Evolutionary conservation across 2,329 filamentous ascomycete genomes (phyloP).

Genomic region (Colletotrichum sidae): DNA sequence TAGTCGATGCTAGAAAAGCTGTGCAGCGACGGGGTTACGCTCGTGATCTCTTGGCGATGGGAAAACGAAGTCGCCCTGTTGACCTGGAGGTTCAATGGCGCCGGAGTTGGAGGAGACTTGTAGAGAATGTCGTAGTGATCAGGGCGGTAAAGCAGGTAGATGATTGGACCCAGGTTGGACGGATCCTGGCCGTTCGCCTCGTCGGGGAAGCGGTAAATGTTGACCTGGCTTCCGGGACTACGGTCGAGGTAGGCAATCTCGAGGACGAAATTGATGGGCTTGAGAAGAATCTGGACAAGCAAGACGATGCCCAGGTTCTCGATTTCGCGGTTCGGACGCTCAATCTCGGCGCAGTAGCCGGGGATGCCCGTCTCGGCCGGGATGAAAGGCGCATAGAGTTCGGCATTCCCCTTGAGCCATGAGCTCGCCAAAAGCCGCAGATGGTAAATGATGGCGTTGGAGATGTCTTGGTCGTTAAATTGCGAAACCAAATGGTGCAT

Average conservation of each 20-base stretch:
- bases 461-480: constrained; percentile 79
- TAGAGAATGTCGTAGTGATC: constrained; percentile 98
- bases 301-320: constrained; percentile 88
- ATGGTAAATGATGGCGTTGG: constrained; percentile 87
- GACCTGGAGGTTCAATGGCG: constrained; percentile 60
- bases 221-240: constrained; percentile 81
- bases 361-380: constrained; percentile 68
- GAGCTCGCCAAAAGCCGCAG: constrained; percentile 84
- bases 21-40: constrained; percentile 52
- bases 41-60: constrained; percentile 57
- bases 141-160: constrained; percentile 73
- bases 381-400: constrained; percentile 79
- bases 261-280: constrained; percentile 81
- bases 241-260: constrained; percentile 94
- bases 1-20: constrained; percentile 57
- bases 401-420: constrained; percentile 81
- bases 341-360: constrained; percentile 78
- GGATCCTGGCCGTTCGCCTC: constrained; percentile 60
- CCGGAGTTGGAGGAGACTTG: constrained; percentile 54
- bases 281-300: constrained; percentile 82
- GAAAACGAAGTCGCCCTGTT: constrained; percentile 62
- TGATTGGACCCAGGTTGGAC: constrained; percentile 60
- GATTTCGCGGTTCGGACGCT: constrained; percentile 84
- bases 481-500: constrained; percentile 66
- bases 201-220: constrained; percentile 73